Evolutionary conservation across 148 eudicot genomes (phyloP).

Genomic region (Heliosperma pusillum): DNA sequence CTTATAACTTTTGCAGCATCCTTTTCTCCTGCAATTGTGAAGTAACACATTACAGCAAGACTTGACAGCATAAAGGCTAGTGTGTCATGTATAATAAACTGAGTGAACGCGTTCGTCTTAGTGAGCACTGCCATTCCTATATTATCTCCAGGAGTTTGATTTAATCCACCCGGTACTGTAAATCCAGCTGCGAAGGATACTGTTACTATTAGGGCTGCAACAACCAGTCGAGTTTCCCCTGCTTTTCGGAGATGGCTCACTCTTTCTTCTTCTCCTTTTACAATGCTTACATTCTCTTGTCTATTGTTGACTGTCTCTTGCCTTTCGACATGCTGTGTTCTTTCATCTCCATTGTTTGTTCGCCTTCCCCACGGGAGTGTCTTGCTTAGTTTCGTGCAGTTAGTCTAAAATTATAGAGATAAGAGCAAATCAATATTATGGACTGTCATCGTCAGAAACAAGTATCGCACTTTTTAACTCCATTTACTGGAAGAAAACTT

Average conservation of each 20-base stretch:
- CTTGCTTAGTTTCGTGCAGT: neutral
- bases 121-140: slow-evolving; percentile 11
- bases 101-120: neutral
- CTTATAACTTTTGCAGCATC: too few species aligned
- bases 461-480: too few species aligned
- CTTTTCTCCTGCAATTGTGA: too few species aligned
- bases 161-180: slow-evolving; percentile 17
- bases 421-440: neutral
- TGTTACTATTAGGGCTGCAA: too few species aligned
- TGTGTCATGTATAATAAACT: neutral
- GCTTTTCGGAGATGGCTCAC: neutral
- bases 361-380: neutral
- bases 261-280: neutral
- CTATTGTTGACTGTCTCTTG: neutral
- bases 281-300: neutral
- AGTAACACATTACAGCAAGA: neutral
- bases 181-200: slow-evolving; percentile 21
- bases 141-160: too few species aligned
- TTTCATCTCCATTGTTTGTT: neutral
- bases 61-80: slow-evolving; percentile 1
- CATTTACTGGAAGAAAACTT: too few species aligned
- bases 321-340: neutral
- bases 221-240: too few species aligned
- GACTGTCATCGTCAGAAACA: too few species aligned
- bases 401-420: neutral